A percentile compares a stretch with the other conserved stretches of the same genome.
phyloP scores from a whole-genome alignment of 2,329 filamentous ascomycete species.

The Phyllosticta ampelicida region DNA sequence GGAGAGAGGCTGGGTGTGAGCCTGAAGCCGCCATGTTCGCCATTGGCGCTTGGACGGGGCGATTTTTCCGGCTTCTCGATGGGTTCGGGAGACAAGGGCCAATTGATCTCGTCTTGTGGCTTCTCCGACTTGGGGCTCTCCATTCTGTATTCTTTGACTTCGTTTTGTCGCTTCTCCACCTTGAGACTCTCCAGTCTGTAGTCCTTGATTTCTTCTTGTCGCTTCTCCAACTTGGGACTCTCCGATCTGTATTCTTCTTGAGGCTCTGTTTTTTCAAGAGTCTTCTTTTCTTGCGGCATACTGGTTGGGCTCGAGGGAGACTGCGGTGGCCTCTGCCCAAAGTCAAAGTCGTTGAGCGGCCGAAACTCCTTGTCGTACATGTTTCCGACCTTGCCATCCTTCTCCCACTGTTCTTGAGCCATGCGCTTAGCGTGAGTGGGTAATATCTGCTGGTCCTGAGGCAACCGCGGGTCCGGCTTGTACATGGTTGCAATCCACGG shows the following conservation, averaged over 20 bases:
- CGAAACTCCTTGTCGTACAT: constrained; percentile 82
- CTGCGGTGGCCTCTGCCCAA: background rate
- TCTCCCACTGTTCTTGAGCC: constrained; percentile 92
- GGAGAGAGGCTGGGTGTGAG: constrained; percentile 35
- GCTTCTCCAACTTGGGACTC: background rate
- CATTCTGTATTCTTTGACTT: background rate
- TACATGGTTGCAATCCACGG: constrained; percentile 94
- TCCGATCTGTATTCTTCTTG: background rate
- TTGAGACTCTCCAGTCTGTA: constrained; percentile 17
- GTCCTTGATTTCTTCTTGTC: constrained; percentile 1
- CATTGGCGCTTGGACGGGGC: background rate
- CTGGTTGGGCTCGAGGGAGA: background rate
- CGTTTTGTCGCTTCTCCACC: background rate
- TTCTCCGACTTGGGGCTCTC: constrained; percentile 16
- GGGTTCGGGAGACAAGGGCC: background rate
- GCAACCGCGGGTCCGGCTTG: constrained; percentile 86
- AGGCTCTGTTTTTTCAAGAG: constrained; percentile 16
- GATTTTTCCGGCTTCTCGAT: background rate
- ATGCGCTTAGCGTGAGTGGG: constrained; percentile 85
- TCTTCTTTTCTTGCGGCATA: constrained; percentile 14
- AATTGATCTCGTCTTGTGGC: background rate
- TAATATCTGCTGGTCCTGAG: constrained; percentile 88
- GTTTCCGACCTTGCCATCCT: constrained; percentile 74
- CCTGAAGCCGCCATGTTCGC: constrained; percentile 37
- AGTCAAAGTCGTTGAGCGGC: constrained; percentile 59